phyloP scores from a whole-genome alignment of 106 monocot species.

The Xerophyta viscosa region DNA sequence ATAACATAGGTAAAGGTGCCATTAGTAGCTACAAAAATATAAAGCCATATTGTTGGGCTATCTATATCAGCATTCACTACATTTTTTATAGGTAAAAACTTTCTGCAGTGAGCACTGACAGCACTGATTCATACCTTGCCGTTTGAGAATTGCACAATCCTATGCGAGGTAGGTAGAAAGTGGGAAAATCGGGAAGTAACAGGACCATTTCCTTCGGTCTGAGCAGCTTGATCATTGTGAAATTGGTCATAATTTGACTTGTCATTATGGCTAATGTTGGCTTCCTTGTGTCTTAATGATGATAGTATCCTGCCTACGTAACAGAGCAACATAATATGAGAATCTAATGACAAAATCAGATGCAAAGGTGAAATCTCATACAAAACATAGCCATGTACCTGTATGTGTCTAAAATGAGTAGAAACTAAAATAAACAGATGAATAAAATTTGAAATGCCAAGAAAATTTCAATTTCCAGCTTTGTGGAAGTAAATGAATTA shows the following conservation, averaged over 20 bases:
- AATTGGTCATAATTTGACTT: constrained; percentile 2
- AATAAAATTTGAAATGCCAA: too few species aligned
- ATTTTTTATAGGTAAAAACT: too few species aligned
- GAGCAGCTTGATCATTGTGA: constrained; percentile 12
- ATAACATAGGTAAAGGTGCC: too few species aligned
- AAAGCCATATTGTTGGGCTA: too few species aligned
- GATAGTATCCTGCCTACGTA: constrained; percentile 39
- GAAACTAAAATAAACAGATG: too few species aligned
- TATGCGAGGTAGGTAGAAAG: constrained; percentile 68
- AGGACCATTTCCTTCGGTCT: constrained; percentile 6
- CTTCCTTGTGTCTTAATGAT: constrained; percentile 20
- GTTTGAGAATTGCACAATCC: constrained; percentile 80
- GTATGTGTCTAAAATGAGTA: too few species aligned
- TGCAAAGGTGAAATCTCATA: too few species aligned
- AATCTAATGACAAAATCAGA: not conserved
- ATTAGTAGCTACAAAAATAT: too few species aligned
- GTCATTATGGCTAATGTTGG: constrained; percentile 8
- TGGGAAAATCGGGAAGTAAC: constrained; percentile 37
- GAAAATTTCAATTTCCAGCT: too few species aligned
- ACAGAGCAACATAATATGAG: constrained; percentile 1
- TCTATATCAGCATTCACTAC: not conserved
- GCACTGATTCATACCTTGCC: constrained; percentile 38
- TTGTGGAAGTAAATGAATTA: too few species aligned
- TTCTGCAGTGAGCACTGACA: too few species aligned
- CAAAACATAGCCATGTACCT: too few species aligned